Evolutionary conservation across 306 rosid species (phyloP).

Genomic region (Cercis canadensis): DNA sequence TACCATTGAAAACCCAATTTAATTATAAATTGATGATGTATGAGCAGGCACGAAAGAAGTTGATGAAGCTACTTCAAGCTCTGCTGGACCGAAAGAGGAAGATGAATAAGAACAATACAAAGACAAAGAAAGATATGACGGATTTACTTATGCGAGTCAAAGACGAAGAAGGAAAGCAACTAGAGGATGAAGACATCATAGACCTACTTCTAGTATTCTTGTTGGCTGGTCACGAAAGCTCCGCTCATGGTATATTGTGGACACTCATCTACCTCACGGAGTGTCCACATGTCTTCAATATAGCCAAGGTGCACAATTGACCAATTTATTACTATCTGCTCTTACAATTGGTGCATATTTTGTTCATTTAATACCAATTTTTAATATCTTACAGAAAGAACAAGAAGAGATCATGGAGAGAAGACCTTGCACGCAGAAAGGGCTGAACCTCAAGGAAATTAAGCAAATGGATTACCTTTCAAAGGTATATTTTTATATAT

Average conservation of each 20-base stretch:
- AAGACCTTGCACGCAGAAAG: conserved; percentile 56
- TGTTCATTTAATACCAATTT: neutral
- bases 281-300: conserved; percentile 51
- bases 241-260: conserved; percentile 83
- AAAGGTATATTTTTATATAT: conserved; percentile 60
- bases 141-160: conserved; percentile 64
- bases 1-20: too few species aligned
- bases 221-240: conserved; percentile 87
- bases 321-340: too few species aligned
- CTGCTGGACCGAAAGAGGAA: conserved; percentile 50
- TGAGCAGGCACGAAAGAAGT: conserved; percentile 66
- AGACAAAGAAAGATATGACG: conserved; percentile 56
- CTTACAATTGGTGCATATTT: too few species aligned
- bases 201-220: conserved; percentile 72
- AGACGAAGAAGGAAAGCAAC: conserved; percentile 62
- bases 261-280: conserved; percentile 59
- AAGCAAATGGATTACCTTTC: conserved; percentile 67
- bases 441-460: conserved; percentile 53
- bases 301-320: conserved; percentile 55
- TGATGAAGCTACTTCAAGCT: conserved; percentile 54
- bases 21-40: too few species aligned
- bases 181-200: conserved; percentile 69
- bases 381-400: conserved; percentile 54
- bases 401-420: conserved; percentile 56
- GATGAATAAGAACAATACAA: conserved; percentile 7